These are phyloP conservation scores for Macrotyloma uniflorum DNA, from an alignment of 306 rosid species.

Conservation along the genomic window DNA sequence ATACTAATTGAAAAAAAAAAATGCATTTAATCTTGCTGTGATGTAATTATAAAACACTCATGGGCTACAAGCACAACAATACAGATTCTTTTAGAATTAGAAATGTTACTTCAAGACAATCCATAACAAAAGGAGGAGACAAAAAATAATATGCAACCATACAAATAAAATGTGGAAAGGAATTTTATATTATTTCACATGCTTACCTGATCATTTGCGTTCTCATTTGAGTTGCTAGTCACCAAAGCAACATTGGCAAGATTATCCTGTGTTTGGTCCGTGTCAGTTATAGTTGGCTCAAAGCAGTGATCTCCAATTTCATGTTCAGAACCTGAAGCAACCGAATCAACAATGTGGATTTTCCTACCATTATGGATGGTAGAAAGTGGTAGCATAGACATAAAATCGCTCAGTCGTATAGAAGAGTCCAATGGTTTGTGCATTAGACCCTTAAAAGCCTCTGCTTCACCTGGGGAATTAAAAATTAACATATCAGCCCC, in stretches of 20 bases:
- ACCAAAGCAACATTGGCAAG: conserved; percentile 37
- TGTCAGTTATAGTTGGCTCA: conserved; percentile 45
- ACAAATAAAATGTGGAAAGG: conserved; percentile 5
- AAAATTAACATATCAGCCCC: conserved; percentile 66
- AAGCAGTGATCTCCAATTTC: conserved; percentile 51
- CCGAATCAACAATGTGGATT: conserved; percentile 40
- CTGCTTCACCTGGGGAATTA: conserved; percentile 64
- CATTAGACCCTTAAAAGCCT: conserved; percentile 57
- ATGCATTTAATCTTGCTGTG: background rate
- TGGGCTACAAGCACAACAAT: background rate
- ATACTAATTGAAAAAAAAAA: background rate
- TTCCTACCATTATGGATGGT: conserved; percentile 40
- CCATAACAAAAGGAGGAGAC: conserved; percentile 14
- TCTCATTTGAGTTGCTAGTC: conserved; percentile 46
- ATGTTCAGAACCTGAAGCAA: conserved; percentile 51
- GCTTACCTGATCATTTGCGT: conserved; percentile 52
- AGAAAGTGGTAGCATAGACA: conserved; percentile 44
- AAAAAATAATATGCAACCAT: conserved; percentile 2
- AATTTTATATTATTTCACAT: conserved; percentile 17
- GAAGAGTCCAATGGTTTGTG: conserved; percentile 56
- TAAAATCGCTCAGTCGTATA: conserved; percentile 36
- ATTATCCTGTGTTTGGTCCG: conserved; percentile 41
- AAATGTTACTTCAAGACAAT: conserved; percentile 13
- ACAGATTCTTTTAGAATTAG: conserved; percentile 26
- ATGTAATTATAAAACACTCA: background rate